Percentiles rank a stretch among this genome's conserved stretches.
phyloP scores from a whole-genome alignment of 2,329 filamentous ascomycete species.

The Coniosporium tulheliwenetii region DNA sequence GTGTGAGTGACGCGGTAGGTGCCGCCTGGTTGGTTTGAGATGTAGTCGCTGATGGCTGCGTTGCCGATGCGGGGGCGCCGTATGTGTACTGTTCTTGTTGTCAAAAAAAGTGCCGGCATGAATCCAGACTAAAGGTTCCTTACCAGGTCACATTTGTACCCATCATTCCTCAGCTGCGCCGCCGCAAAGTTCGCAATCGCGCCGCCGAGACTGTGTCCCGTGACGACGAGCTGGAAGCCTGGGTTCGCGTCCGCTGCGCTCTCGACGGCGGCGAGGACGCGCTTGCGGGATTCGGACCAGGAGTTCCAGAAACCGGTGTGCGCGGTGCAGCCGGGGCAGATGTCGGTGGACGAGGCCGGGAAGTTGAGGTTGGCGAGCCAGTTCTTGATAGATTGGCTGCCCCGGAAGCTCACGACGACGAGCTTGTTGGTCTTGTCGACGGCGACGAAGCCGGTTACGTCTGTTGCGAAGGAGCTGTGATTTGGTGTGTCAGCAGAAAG shows the following conservation, averaged over 20 bases:
- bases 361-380: conserved; percentile 42
- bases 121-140: not conserved
- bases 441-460: conserved; percentile 32
- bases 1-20: conserved; percentile 52
- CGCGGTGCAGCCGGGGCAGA: conserved; percentile 32
- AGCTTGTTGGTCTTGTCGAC: conserved; percentile 26
- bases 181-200: conserved; percentile 47
- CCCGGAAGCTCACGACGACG: conserved; percentile 46
- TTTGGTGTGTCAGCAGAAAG: not conserved
- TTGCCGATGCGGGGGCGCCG: conserved; percentile 51
- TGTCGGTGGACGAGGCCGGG: conserved; percentile 20
- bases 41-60: conserved; percentile 34
- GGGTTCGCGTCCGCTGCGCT: conserved; percentile 32
- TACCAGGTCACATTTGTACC: conserved; percentile 26
- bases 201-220: conserved; percentile 55
- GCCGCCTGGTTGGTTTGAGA: conserved; percentile 36
- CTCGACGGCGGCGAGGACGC: conserved; percentile 28
- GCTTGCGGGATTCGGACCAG: conserved; percentile 37
- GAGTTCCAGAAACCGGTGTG: conserved; percentile 44
- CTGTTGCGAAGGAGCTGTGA: conserved; percentile 17
- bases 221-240: conserved; percentile 37
- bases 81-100: conserved; percentile 36
- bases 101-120: not conserved
- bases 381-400: conserved; percentile 43
- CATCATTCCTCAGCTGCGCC: conserved; percentile 36